Conservation (phyloP, 164 flowering plant genomes). For the Aristolochia contorta region DNA sequence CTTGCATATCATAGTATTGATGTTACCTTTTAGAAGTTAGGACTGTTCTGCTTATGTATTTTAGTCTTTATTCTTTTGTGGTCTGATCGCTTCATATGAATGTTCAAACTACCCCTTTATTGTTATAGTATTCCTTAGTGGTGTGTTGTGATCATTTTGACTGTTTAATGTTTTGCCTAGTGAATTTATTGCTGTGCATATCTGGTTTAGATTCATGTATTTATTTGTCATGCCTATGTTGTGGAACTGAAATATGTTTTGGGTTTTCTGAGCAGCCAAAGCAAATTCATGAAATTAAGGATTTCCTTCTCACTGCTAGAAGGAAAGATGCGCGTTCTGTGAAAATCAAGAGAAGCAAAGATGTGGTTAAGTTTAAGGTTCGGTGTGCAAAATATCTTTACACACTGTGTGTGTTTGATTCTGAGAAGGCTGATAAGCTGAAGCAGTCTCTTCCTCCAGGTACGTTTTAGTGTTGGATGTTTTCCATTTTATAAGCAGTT, state of each 20-base stretch:
- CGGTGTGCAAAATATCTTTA: constrained; percentile 72
- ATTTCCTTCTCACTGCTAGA: constrained; percentile 78
- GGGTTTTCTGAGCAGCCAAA: constrained; percentile 38
- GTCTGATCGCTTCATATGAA: too few relatives aligned
- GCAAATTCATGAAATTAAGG: constrained; percentile 82
- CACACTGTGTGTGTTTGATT: constrained; percentile 62
- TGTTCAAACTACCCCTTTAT: too few relatives aligned
- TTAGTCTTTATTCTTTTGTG: too few relatives aligned
- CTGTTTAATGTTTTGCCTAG: too few relatives aligned
- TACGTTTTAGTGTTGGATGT: constrained; percentile 8
- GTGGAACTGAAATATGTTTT: background rate
- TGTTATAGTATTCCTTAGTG: too few relatives aligned
- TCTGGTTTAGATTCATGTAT: too few relatives aligned
- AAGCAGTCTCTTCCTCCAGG: constrained; percentile 91
- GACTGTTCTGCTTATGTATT: too few relatives aligned
- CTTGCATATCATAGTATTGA: background rate
- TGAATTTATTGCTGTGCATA: too few relatives aligned
- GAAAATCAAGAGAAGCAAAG: constrained; percentile 68
- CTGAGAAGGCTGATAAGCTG: constrained; percentile 74
- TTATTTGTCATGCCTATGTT: background rate
- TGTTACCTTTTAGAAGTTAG: too few relatives aligned
- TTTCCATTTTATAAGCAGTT: background rate
- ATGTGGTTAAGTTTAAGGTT: constrained; percentile 80
- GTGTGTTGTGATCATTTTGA: too few relatives aligned
- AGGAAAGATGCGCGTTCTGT: constrained; percentile 81